These are phyloP conservation scores for Trichoderma asperellum DNA, from an alignment of 2,329 filamentous ascomycete species.

Conservation along the genomic window DNA sequence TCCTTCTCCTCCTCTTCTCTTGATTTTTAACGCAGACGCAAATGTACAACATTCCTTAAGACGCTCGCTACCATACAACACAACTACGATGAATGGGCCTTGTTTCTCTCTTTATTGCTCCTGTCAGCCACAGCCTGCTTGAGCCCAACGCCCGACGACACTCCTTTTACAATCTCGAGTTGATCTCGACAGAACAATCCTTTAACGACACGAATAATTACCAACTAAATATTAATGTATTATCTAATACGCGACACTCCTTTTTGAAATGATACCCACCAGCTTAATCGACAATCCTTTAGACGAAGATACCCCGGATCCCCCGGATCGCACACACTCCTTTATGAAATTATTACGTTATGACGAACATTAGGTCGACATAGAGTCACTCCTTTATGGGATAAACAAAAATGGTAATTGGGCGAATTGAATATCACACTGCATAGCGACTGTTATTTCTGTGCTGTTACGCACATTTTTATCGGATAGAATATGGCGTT, in stretches of 20 bases:
- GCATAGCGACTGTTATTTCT: slow-evolving; percentile 58
- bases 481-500: slow-evolving; percentile 28
- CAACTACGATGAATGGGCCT: slow-evolving; percentile 8
- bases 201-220: slow-evolving; percentile 31
- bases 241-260: slow-evolving; percentile 40
- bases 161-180: slow-evolving; percentile 37
- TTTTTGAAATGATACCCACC: slow-evolving; percentile 38
- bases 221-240: slow-evolving; percentile 38
- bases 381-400: slow-evolving; percentile 51
- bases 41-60: slow-evolving; percentile 46
- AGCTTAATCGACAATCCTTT: slow-evolving; percentile 39
- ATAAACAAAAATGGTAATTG: slow-evolving; percentile 39
- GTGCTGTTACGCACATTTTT: slow-evolving; percentile 27
- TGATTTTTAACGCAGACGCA: slow-evolving; percentile 39
- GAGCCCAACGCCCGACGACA: slow-evolving; percentile 31
- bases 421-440: slow-evolving; percentile 48
- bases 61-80: slow-evolving; percentile 41
- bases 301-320: slow-evolving; percentile 40
- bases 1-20: slow-evolving; percentile 29
- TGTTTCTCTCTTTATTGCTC: slow-evolving; percentile 7
- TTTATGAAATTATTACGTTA: slow-evolving; percentile 32
- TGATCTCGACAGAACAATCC: slow-evolving; percentile 41
- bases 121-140: slow-evolving; percentile 25
- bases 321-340: slow-evolving; percentile 42
- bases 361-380: slow-evolving; percentile 41